Base-by-base conservation (phyloP, 257 asterid genomes). In the Fraxinus pennsylvanica region DNA sequence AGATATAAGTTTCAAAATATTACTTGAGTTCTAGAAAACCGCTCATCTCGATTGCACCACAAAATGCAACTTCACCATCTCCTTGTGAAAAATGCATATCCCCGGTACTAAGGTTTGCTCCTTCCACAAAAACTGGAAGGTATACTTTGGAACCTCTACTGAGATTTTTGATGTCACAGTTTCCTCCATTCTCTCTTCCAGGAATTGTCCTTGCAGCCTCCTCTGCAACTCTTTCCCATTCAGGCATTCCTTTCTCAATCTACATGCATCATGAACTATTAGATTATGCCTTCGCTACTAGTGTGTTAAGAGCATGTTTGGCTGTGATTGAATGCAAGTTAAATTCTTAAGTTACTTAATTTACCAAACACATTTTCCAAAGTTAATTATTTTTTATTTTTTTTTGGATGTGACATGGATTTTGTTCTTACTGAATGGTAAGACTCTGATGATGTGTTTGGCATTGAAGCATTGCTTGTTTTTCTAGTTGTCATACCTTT, bases 51-150 rank as follows among this genome's bases (percentile, higher is more conserved):
- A 93, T 95, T 17, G 97, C 99, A 17, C 99, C 98, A 76, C 98
- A 93, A 70, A 95, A 95, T 15, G 99, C 86, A 1, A 95, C 97
- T 78, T 95, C 99, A 1, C 97, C 98, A 17, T 95, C 99, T 0
- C 99, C 99, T 76, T 95, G 99, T 72, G 98, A 95, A 45, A 95
- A 93, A 78, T 93, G 98, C 99, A 96, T 92, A 61, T 96, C 99
- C 25, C 99, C 99, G 9, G 98, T 92, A 27, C 99, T 93, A 29
- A 96, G 92, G 79, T 96, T 93, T 45, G 99, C 98, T 38, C 99
- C 99, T 68, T 95, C 98, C 9, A 96, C 96, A 50, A 96, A 96
- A 5, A 96, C 98, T 0, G 99, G 99, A 65, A 95, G 97, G 86
- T 95, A 95, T 47, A 95, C 83, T 81, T 95, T 95, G 21, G 98